Conservation (phyloP, 129 eudicot genomes). For the Sambucus nigra region DNA sequence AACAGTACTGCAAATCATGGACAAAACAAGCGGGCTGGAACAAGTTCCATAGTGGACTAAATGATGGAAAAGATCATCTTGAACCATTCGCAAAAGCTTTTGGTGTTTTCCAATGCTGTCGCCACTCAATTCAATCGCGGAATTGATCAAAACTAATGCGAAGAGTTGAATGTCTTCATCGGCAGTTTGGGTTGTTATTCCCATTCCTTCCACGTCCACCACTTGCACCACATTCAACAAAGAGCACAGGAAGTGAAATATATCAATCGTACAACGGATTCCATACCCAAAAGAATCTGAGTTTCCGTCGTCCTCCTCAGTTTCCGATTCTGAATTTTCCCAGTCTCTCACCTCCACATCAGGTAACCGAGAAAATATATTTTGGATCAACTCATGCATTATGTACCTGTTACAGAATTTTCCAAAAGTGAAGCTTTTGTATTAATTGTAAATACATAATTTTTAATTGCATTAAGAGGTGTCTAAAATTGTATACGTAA, state of each 20-base stretch:
- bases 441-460: too few relatives aligned
- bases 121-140: constrained; percentile 42
- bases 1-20: constrained; percentile 45
- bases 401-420: constrained; percentile 15
- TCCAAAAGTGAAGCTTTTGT: too few relatives aligned
- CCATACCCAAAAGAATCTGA: constrained; percentile 43
- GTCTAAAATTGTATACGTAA: too few relatives aligned
- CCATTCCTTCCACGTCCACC: constrained; percentile 41
- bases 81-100: constrained; percentile 40
- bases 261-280: constrained; percentile 62
- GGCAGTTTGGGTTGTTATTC: constrained; percentile 26
- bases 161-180: constrained; percentile 79
- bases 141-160: constrained; percentile 61
- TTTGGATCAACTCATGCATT: constrained; percentile 76
- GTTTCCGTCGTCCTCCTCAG: constrained; percentile 43
- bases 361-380: constrained; percentile 44
- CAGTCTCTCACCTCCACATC: constrained; percentile 58
- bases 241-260: constrained; percentile 81
- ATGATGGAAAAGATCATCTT: constrained; percentile 43
- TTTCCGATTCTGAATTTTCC: constrained; percentile 71
- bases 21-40: constrained; percentile 30
- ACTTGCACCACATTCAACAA: constrained; percentile 67
- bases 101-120: constrained; percentile 38
- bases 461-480: too few relatives aligned
- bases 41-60: constrained; percentile 34